Evolutionary conservation across 331 rosid species (phyloP).

Genomic region (Quercus lobata): DNA sequence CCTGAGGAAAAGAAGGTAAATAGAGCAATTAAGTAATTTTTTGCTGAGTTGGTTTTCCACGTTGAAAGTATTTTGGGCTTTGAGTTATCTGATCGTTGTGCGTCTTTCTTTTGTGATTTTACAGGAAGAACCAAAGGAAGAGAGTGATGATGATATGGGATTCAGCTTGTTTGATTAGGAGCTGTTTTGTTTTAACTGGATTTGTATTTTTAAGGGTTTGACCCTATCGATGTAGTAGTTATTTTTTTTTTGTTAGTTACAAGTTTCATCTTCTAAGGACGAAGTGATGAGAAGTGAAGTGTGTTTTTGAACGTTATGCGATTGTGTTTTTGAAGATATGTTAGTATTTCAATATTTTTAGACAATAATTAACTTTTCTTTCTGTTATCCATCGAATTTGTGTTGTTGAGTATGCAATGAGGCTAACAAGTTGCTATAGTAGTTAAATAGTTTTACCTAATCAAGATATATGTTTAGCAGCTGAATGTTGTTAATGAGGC

Average conservation of each 20-base stretch:
- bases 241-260: not conserved
- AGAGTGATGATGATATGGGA: slow-evolving; percentile 77
- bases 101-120: slow-evolving; percentile 9
- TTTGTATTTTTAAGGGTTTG: not conserved
- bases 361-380: not conserved
- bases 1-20: slow-evolving; percentile 55
- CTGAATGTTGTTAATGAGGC: not conserved
- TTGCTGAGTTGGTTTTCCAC: not conserved
- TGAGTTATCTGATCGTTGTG: not conserved
- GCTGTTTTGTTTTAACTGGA: not conserved
- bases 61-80: not conserved
- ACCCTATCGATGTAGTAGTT: slow-evolving; percentile 3
- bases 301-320: not conserved
- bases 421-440: not conserved
- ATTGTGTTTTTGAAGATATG: not conserved
- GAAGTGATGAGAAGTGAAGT: not conserved
- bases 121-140: slow-evolving; percentile 74
- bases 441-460: too few relatives aligned
- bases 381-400: not conserved
- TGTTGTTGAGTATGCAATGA: not conserved
- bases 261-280: not conserved
- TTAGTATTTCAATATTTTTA: not conserved
- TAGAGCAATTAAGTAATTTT: not conserved
- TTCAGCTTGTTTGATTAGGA: slow-evolving; percentile 68
- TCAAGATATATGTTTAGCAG: not conserved